These are phyloP conservation scores for Umbelopsis sp. DNA, from an alignment of 192 early-diverging fungal species.

Conservation along the genomic window DNA sequence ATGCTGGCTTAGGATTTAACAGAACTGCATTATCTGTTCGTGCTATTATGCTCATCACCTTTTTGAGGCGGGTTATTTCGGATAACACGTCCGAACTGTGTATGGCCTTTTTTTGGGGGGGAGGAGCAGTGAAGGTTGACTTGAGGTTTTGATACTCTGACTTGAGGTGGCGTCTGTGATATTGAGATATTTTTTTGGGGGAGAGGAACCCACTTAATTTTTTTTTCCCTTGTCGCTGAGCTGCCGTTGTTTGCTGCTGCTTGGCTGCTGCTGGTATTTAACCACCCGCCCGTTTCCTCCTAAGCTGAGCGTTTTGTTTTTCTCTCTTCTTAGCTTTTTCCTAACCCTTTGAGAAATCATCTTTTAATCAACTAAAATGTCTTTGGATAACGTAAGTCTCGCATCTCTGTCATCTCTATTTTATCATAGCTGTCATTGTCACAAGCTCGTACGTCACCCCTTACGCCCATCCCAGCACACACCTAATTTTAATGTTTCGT, in stretches of 20 bases:
- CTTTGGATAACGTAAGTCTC: conserved; percentile 18
- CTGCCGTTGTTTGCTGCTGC: neutral
- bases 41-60: conserved; percentile 13
- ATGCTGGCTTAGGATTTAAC: conserved; percentile 9
- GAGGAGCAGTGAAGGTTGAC: neutral
- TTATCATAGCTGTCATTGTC: neutral
- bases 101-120: too few relatives aligned
- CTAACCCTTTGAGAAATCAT: conserved; percentile 14
- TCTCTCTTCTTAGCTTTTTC: conserved; percentile 3
- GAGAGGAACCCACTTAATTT: neutral
- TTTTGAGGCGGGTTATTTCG: conserved; percentile 3
- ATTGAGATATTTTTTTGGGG: conserved; percentile 18
- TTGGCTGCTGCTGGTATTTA: neutral
- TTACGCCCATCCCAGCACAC: neutral
- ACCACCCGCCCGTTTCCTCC: conserved; percentile 3
- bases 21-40: neutral
- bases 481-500: neutral
- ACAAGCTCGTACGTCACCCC: neutral
- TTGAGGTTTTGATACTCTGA: conserved; percentile 1
- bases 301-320: neutral
- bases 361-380: conserved; percentile 14
- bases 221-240: conserved; percentile 9
- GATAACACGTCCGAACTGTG: conserved; percentile 14
- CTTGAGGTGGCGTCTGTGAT: conserved; percentile 10
- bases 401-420: neutral